Conservation (phyloP, 768 basidiomycete genomes). For the Nevesoporus exiguus region DNA sequence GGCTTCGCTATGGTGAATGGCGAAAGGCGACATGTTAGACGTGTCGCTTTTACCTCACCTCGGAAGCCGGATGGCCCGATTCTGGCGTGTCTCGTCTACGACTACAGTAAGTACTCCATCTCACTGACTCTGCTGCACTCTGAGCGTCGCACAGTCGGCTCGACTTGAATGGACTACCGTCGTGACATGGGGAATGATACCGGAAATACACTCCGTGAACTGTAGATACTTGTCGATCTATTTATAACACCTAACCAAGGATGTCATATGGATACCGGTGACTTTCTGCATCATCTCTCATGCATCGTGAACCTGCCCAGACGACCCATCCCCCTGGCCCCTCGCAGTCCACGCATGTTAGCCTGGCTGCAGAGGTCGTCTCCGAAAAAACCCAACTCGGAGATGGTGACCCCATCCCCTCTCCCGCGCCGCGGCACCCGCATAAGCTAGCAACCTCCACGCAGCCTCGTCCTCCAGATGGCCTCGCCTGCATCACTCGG, state of each 20-base stretch:
- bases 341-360: conserved; percentile 14
- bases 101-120: conserved; percentile 51
- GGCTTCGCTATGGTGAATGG: conserved; percentile 59
- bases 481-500: conserved; percentile 19
- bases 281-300: neutral
- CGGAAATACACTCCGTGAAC: neutral
- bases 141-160: conserved; percentile 20
- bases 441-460: conserved; percentile 8
- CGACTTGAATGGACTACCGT: neutral
- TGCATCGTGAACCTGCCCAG: conserved; percentile 8
- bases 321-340: neutral
- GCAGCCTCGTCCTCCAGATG: conserved; percentile 5
- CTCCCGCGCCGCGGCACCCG: neutral
- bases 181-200: neutral
- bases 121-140: neutral
- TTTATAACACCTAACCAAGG: conserved; percentile 2
- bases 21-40: conserved; percentile 58
- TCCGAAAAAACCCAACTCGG: conserved; percentile 5
- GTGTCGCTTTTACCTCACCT: conserved; percentile 61
- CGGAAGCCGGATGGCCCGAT: conserved; percentile 48
- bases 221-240: neutral
- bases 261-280: neutral
- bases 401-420: neutral
- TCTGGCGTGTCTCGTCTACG: conserved; percentile 56
- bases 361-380: neutral